Evolutionary conservation across 441 rosid species (phyloP).

Genomic region (Populus trichocarpa): DNA sequence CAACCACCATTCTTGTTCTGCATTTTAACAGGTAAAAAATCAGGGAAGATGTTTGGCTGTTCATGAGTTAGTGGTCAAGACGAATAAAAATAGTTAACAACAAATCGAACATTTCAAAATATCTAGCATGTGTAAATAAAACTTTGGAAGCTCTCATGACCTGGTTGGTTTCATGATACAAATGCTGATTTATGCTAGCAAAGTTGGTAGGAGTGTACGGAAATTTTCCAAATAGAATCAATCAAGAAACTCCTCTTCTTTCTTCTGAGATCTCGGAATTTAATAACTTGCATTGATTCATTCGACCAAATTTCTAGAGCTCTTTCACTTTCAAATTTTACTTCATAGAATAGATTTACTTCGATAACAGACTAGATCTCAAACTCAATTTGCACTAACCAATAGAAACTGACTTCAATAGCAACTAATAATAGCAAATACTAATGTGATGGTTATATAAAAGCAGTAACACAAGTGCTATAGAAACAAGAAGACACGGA

Average conservation of each 20-base stretch:
- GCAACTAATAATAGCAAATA: neutral
- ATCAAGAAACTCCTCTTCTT: neutral
- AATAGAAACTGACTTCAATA: neutral
- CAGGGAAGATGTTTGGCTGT: neutral
- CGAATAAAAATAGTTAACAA: neutral
- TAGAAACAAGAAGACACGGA: neutral
- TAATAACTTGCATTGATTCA: neutral
- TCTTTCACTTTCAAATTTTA: neutral
- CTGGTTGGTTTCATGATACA: neutral
- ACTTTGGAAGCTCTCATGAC: neutral
- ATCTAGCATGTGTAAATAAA: neutral
- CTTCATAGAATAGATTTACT: neutral
- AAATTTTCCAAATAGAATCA: neutral
- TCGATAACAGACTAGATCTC: neutral
- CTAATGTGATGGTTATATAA: neutral
- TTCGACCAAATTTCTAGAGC: neutral
- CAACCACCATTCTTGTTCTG: conserved; percentile 98
- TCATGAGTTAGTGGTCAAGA: neutral
- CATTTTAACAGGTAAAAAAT: conserved; percentile 20
- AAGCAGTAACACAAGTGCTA: neutral
- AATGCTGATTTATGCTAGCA: neutral
- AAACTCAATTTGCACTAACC: neutral
- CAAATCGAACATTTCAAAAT: neutral
- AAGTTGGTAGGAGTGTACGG: neutral
- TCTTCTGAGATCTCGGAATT: neutral